Conservation (phyloP, 108 stramenopile species). For the Stephanodiscus triporus region DNA sequence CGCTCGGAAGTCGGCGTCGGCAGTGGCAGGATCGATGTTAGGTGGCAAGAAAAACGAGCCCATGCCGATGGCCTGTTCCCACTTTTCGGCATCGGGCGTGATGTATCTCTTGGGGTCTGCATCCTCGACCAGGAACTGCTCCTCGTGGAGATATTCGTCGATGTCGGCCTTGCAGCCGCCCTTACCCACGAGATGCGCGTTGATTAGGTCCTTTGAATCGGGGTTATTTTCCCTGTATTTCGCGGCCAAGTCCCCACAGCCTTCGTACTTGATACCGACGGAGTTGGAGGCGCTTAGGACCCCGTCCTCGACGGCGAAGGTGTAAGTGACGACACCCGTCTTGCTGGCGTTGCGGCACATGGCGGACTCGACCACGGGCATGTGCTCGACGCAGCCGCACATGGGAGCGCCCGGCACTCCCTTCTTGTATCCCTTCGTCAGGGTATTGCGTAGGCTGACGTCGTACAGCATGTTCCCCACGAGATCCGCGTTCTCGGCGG, state of each 20-base stretch:
- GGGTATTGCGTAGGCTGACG: conserved; percentile 29
- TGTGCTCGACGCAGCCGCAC: conserved; percentile 52
- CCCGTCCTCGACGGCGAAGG: conserved; percentile 18
- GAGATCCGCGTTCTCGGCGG: conserved; percentile 5
- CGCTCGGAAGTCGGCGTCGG: conserved; percentile 28
- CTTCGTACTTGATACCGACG: conserved; percentile 12
- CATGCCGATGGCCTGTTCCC: conserved; percentile 32
- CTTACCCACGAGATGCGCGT: conserved; percentile 28
- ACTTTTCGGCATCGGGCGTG: conserved; percentile 9
- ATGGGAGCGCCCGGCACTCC: conserved; percentile 53
- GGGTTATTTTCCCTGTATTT: conserved; percentile 24
- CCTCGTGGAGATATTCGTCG: conserved; percentile 21
- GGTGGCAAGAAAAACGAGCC: conserved; percentile 33
- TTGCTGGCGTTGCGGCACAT: conserved; percentile 14
- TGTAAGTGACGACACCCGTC: neutral
- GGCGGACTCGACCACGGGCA: conserved; percentile 28
- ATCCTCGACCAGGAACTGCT: conserved; percentile 23
- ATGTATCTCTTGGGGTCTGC: neutral
- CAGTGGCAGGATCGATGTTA: neutral
- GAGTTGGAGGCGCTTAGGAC: conserved; percentile 21
- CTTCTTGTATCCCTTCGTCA: conserved; percentile 35
- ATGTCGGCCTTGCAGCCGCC: conserved; percentile 8
- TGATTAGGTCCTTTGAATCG: conserved; percentile 5
- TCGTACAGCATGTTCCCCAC: conserved; percentile 34
- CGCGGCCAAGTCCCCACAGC: conserved; percentile 21